These are phyloP conservation scores for Cubamyces lactineus DNA, from an alignment of 768 basidiomycete genomes.

Conservation along the genomic window DNA sequence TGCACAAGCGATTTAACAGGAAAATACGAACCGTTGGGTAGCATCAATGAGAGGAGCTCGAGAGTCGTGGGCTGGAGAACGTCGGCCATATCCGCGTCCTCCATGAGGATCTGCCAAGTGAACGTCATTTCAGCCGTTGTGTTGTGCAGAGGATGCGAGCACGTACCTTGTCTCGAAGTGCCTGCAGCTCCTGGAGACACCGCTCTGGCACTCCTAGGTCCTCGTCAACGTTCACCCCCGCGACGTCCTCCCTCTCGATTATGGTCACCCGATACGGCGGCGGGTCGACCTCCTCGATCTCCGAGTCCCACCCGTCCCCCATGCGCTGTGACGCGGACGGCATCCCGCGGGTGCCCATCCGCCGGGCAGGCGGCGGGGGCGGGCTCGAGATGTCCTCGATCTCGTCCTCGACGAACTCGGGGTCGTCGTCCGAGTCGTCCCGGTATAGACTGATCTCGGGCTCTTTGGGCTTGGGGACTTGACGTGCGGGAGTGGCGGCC, in stretches of 20 bases:
- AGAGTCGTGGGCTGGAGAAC: background rate
- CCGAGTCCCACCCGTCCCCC: constrained; percentile 13
- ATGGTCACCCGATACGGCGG: constrained; percentile 2
- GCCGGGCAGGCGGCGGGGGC: constrained; percentile 4
- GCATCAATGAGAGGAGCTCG: background rate
- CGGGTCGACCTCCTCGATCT: constrained; percentile 9
- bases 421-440: constrained; percentile 20
- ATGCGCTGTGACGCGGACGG: constrained; percentile 21
- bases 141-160: background rate
- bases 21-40: constrained; percentile 11
- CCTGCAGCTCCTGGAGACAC: constrained; percentile 17
- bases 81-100: background rate
- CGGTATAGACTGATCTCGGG: constrained; percentile 9
- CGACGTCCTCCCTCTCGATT: constrained; percentile 7
- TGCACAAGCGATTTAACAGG: background rate
- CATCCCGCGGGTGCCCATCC: constrained; percentile 16
- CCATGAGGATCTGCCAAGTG: background rate
- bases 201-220: background rate
- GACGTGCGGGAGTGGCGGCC: background rate
- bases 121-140: background rate
- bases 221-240: background rate
- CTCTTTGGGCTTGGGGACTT: background rate
- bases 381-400: constrained; percentile 25
- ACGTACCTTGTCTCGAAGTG: constrained; percentile 23
- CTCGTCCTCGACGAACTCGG: constrained; percentile 20